Percentiles rank a stretch among this genome's conserved stretches.
These are phyloP conservation scores for Dendrostoma leiphaemia DNA, from an alignment of 2,329 filamentous ascomycete species.

Conservation along the genomic window DNA sequence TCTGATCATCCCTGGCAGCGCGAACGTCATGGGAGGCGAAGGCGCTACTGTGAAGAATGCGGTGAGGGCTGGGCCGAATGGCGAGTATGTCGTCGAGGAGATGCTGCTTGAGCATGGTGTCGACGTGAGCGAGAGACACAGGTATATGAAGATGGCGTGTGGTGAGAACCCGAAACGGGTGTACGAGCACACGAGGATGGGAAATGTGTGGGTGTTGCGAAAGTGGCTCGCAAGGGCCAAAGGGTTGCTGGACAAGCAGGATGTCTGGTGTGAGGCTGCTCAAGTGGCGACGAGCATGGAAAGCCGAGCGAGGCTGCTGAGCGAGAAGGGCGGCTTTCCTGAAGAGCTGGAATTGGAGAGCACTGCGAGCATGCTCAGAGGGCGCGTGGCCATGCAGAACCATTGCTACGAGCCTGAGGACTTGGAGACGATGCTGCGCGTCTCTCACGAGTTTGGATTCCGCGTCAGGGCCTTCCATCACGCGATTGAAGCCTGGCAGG, in stretches of 20 bases:
- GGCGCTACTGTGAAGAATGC: slow-evolving; percentile 40
- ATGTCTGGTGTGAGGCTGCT: slow-evolving; percentile 24
- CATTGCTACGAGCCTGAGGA: slow-evolving; percentile 45
- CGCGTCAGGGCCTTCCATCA: slow-evolving; percentile 40
- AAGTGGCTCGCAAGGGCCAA: slow-evolving; percentile 36
- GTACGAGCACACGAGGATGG: slow-evolving; percentile 39
- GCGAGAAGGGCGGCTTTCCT: slow-evolving; percentile 25
- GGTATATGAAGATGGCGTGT: slow-evolving; percentile 46
- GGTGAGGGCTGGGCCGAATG: slow-evolving; percentile 29
- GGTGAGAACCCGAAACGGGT: slow-evolving; percentile 41
- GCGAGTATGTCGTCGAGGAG: slow-evolving; percentile 39
- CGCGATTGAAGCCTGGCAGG: slow-evolving; percentile 37
- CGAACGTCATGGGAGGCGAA: slow-evolving; percentile 46
- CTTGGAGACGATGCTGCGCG: slow-evolving; percentile 40
- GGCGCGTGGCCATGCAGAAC: slow-evolving; percentile 39
- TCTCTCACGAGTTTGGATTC: slow-evolving; percentile 42
- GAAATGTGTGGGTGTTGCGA: slow-evolving; percentile 37
- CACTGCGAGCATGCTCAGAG: slow-evolving; percentile 37
- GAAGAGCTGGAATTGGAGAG: slow-evolving; percentile 39
- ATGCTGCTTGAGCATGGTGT: slow-evolving; percentile 39
- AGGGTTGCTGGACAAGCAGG: slow-evolving; percentile 35
- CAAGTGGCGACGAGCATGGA: slow-evolving; percentile 21
- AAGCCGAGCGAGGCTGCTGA: slow-evolving; percentile 19
- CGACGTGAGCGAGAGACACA: slow-evolving; percentile 27
- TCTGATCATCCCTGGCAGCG: slow-evolving; percentile 42